Base-by-base conservation (phyloP, 2,329 filamentous ascomycete species). In the Cytospora schulzeri region DNA sequence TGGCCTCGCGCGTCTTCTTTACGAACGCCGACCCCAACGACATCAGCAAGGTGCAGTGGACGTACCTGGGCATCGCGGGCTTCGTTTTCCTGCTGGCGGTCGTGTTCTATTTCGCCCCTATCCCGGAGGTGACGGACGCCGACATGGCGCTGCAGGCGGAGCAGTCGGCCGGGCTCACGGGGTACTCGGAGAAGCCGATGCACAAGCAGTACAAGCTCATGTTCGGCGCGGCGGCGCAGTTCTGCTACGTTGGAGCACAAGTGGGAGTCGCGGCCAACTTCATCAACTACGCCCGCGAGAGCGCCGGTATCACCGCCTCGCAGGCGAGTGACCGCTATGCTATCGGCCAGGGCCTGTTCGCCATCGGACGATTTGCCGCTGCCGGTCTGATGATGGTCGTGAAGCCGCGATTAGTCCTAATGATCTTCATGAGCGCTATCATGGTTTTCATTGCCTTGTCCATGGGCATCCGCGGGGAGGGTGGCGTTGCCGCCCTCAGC, bases 211-310 rank as follows among this genome's bases (percentile, higher is more conserved):
- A 89, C 74, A 85, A 85, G 52, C 81, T 92, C 3, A 91, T 92
- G 80, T 89, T 91, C 71, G 91, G 88, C 28, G 85, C 88, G 0
- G 83, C 87, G 67, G 88, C 89, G 0, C 90, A 93, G 67, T 93
- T 92, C 76, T 91, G 87, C 72, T 93, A 93, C 73, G 89, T 80
- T 0, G 90, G 91, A 53, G 86, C 89, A 0, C 90, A 92, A 71
- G 80, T 88, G 33, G 85, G 82, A 57, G 84, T 88, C 59, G 86
- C 86, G 1, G 75, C 75, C 55, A 90, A 90, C 74, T 91, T 91
- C 74, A 90, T 91, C 78, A 91, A 90, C 76, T 90, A 89, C 71
- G 80, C 83, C 26, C 80, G 79, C 35, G 85, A 89, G 69, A 86
- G 85, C 4, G 81, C 85, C 56, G 76, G 81, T 1, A 76, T 77